Evolutionary conservation across 139 green algal species (phyloP).

Genomic region (Chlamydomonas sp.): DNA sequence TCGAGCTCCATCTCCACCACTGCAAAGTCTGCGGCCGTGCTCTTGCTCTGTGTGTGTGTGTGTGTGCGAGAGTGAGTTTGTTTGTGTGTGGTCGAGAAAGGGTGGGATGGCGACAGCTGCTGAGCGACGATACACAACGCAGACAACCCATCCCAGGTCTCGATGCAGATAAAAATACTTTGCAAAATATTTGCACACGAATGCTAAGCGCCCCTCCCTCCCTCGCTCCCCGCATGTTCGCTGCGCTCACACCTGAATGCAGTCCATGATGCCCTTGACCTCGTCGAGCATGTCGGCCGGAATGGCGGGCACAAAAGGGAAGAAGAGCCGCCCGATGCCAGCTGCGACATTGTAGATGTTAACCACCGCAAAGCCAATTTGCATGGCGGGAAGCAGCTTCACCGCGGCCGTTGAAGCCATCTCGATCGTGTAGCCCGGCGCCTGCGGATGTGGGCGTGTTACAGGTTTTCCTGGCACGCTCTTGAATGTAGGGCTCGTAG

Average conservation of each 20-base stretch:
- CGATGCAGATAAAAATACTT: no score
- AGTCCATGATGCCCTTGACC: not conserved
- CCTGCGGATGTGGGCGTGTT: not conserved
- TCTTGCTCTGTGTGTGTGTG: no score
- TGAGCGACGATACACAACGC: no score
- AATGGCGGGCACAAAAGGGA: conserved; percentile 11
- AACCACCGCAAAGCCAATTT: conserved; percentile 7
- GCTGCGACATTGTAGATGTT: conserved; percentile 12
- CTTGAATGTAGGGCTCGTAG: no score
- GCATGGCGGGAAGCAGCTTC: conserved; percentile 13
- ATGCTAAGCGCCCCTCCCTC: no score
- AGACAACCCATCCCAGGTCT: no score
- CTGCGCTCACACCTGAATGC: no score
- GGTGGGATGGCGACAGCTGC: no score
- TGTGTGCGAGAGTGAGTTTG: no score
- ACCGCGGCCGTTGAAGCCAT: not conserved
- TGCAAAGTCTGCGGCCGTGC: conserved; percentile 2
- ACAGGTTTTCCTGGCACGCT: not conserved
- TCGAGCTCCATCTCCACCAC: not conserved
- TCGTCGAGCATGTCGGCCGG: conserved; percentile 5
- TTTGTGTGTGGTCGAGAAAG: no score
- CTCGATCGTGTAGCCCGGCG: conserved; percentile 3
- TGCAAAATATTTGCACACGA: no score
- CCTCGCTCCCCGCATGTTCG: no score
- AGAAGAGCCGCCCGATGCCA: conserved; percentile 11